Base-by-base conservation (phyloP, 2,329 filamentous ascomycete species). In the Berkeleyomyces rouxiae region DNA sequence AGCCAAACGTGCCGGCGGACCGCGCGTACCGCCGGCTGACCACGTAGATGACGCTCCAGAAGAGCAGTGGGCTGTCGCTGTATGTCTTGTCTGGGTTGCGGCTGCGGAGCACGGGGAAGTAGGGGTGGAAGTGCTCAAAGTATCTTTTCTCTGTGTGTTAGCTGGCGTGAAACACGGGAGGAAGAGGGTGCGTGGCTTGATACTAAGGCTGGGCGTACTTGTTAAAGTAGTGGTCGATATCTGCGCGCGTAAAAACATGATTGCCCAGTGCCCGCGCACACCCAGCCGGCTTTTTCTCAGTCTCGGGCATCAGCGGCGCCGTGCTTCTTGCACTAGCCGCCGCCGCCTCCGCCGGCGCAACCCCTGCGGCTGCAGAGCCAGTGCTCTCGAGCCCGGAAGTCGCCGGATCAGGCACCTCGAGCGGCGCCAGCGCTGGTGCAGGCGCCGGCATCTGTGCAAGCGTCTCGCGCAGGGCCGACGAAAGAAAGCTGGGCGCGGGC, bases 181-280 rank as follows among this genome's bases (percentile, higher is more conserved):
- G 16, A 16, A 13, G 4, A n/a, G 13, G 7, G 13, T 36, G 33
- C 23, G 10, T 10, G 44, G 16, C 39, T 31, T 4, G 23, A 31
- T 31, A 33, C 9, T 10, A 11, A 16, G 31, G 23, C 23, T 33
- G 47, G 7, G 33, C 71, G 63, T 66, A 79, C 75, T 77, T 79
- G 64, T 78, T 74, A 68, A 82, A 82, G 66, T 82, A 82, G 67
- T 75, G 79, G 62, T 80, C 76, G 61, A 82, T 77, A 51, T 82
- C 79, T 49, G 78, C 76, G 0, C 78, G 77, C 0, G 79, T 74
- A 58, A 82, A 75, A 0, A 78, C 72, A 7, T 75, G 74, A 3
- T 75, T 76, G 2, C 74, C 76, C 9, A 82, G 67, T 11, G 59
- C 62, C 11, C 64, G 58, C 10, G 58, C 49, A 62, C n/a, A 57